phyloP scores from a whole-genome alignment of 2,329 filamentous ascomycete species.

The Dryadomyces sulphureus region DNA sequence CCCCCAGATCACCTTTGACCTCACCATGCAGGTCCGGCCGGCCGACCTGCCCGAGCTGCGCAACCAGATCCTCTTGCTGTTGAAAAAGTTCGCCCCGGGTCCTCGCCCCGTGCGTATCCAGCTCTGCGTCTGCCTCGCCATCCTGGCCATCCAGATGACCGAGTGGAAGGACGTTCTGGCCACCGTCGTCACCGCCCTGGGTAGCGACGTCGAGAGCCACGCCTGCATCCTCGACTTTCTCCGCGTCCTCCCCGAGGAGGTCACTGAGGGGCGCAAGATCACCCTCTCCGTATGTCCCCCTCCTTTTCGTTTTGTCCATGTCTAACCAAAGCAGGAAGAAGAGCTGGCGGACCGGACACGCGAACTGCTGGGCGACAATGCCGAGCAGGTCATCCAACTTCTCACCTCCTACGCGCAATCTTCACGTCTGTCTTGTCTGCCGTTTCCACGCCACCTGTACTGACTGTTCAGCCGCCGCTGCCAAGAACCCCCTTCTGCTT shows the following conservation, averaged over 20 bases:
- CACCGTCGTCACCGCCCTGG: slow-evolving; percentile 65
- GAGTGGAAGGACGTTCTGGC: slow-evolving; percentile 87
- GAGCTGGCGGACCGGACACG: slow-evolving; percentile 74
- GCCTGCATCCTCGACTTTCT: slow-evolving; percentile 90
- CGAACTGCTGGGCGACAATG: slow-evolving; percentile 84
- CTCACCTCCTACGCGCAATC: slow-evolving; percentile 85
- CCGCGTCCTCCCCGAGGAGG: slow-evolving; percentile 93
- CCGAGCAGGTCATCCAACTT: slow-evolving; percentile 70
- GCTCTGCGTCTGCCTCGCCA: slow-evolving; percentile 86
- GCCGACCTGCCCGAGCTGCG: slow-evolving; percentile 63
- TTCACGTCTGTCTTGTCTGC: slow-evolving; percentile 48
- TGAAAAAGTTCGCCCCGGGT: slow-evolving; percentile 68
- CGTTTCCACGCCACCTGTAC: slow-evolving; percentile 1
- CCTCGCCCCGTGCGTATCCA: slow-evolving; percentile 79
- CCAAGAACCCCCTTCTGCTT: slow-evolving; percentile 77
- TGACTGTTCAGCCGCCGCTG: slow-evolving; percentile 28
- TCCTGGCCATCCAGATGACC: slow-evolving; percentile 90
- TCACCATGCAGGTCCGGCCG: slow-evolving; percentile 67
- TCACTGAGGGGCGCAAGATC: slow-evolving; percentile 98
- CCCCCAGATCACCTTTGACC: slow-evolving; percentile 81
- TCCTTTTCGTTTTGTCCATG: not conserved
- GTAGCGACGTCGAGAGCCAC: slow-evolving; percentile 61
- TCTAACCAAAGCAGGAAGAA: slow-evolving; percentile 57
- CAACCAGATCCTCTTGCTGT: slow-evolving; percentile 66
- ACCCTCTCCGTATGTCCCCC: slow-evolving; percentile 82